phyloP scores from a whole-genome alignment of 768 basidiomycete genomes.

The Lyophyllum decastes region DNA sequence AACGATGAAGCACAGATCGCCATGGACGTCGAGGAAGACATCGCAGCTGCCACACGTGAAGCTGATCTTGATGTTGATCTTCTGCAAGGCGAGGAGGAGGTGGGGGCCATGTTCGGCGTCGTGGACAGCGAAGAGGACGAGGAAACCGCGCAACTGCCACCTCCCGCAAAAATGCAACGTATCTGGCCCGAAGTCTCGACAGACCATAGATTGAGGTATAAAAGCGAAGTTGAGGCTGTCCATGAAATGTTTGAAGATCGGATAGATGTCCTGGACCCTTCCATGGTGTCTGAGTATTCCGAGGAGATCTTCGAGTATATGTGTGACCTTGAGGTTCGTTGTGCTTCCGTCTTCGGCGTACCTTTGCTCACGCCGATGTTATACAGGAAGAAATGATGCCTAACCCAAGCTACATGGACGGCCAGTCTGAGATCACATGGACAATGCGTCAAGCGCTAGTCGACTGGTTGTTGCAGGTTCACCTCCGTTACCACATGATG shows the following conservation, averaged over 20 bases:
- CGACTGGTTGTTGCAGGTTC: constrained; percentile 98
- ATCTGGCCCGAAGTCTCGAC: constrained; percentile 79
- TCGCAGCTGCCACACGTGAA: constrained; percentile 29
- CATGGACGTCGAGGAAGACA: constrained; percentile 68
- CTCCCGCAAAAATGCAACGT: constrained; percentile 43
- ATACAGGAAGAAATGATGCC: constrained; percentile 85
- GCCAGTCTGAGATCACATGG: constrained; percentile 92
- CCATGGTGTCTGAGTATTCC: constrained; percentile 99
- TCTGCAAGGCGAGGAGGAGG: constrained; percentile 52
- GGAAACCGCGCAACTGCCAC: constrained; percentile 25
- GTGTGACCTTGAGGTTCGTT: constrained; percentile 84
- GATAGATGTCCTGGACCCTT: constrained; percentile 73
- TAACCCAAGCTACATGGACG: constrained; percentile 89
- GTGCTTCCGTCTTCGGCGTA: neutral
- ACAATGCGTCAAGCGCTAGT: constrained; percentile 94
- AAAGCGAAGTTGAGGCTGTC: constrained; percentile 66
- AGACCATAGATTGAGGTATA: constrained; percentile 55
- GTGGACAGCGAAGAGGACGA: constrained; percentile 47
- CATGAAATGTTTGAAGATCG: constrained; percentile 74
- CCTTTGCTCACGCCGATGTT: constrained; percentile 19
- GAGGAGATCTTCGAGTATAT: constrained; percentile 98
- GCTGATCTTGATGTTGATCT: constrained; percentile 43
- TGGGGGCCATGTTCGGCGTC: constrained; percentile 64
- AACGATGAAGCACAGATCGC: constrained; percentile 43
- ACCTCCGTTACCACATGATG: constrained; percentile 97